Percentiles rank a stretch among this genome's conserved stretches.
phyloP scores from a whole-genome alignment of 805 yeast species.

The Saccharomycopsis amapae region DNA sequence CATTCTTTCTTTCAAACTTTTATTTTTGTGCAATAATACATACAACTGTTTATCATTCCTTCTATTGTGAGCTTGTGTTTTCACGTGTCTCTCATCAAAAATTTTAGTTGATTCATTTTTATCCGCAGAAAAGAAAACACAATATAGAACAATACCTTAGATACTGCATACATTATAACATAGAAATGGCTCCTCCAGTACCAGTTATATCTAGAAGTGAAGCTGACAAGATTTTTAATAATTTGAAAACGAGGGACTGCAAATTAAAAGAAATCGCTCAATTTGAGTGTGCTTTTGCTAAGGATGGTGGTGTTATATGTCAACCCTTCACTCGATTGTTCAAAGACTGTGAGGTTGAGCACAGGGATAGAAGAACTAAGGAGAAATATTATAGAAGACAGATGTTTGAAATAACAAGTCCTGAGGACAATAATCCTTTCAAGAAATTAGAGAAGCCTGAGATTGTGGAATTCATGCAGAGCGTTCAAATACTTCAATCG shows the following conservation, averaged over 20 bases:
- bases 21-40: not conserved
- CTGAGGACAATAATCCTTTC: not conserved
- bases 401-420: slow-evolving; percentile 14
- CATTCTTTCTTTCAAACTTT: not conserved
- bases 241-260: slow-evolving; percentile 10
- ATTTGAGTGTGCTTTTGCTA: slow-evolving; percentile 11
- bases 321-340: slow-evolving; percentile 17
- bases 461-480: not conserved
- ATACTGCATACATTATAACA: not conserved
- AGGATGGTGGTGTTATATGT: slow-evolving; percentile 11
- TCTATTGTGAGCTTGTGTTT: no score
- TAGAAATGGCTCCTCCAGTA: slow-evolving; percentile 12
- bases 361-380: slow-evolving; percentile 7
- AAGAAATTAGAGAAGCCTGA: not conserved
- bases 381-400: not conserved
- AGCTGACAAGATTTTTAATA: slow-evolving; percentile 3
- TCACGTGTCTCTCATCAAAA: no score
- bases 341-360: slow-evolving; percentile 13
- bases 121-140: no score
- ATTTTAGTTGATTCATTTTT: no score
- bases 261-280: slow-evolving; percentile 15
- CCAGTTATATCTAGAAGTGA: not conserved
- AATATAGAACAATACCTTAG: no score
- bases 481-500: no score
- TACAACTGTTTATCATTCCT: no score